Base-by-base conservation (phyloP, 345 rosid genomes). In the Arabidopsis arenosa region DNA sequence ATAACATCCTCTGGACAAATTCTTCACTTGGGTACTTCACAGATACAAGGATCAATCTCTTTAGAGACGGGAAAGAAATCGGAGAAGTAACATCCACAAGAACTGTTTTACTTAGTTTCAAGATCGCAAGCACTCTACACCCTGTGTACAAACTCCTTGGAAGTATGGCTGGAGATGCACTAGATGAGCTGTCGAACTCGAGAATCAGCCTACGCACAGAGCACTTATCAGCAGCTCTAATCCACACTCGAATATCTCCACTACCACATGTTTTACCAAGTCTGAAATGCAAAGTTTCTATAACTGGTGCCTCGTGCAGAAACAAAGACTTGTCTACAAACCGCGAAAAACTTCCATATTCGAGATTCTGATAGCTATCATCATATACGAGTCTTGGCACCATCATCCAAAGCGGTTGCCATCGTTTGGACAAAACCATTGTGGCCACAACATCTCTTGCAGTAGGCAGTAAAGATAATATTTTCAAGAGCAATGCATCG, bases 1-100 rank as follows among this genome's bases (percentile, higher is more conserved):
- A 70, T 72, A 77, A 53, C 3, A 76, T 33, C 12, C 37, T 30
- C 2, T 23, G 23, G 28, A 58, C 26, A 37, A 73, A 66, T 9
- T 12, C 40, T 32, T 57, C 9, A 0, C 48, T 13, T 21, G 41
- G 51, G 30, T 60, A 79, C 63, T 4, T 36, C 1, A 61, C 26
- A 6, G 18, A 48, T 7, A 9, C 0, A 32, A 78, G 81, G 7
- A 3, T 4, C 67, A 77, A 15, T 0, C 8, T 77, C 12, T 64
- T 64, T 36, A 70, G 66, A 4, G 30, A 58, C 57, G 57, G 72
- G 65, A 66, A 52, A 36, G 44, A 32, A 0, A 52, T 6, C 2
- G 28, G 9, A 14, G 30, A 3, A 4, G 21, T 21, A 30, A 2
- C 7, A 54, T 66, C 65, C 40, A 75, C 21, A 6, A 57, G 12